Evolutionary conservation across 2,329 filamentous ascomycete species (phyloP).

Genomic region (Trichoderma simmonsii): DNA sequence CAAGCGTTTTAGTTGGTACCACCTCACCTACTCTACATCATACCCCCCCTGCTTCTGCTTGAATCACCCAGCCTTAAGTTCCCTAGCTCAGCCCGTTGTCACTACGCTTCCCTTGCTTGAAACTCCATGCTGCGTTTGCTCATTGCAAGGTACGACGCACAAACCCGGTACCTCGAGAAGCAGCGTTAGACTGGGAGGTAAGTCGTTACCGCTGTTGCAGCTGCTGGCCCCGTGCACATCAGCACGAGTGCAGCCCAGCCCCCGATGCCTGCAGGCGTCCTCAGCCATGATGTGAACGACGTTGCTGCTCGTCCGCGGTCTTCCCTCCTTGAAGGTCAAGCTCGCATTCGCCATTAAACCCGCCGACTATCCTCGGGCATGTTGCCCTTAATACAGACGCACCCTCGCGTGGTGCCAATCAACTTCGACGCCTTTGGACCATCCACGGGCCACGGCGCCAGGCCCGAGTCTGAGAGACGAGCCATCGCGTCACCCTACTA

Average conservation of each 20-base stretch:
- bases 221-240: slow-evolving; percentile 25
- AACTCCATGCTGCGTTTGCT: slow-evolving; percentile 10
- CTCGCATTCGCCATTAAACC: slow-evolving; percentile 18
- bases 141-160: slow-evolving; percentile 7
- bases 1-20: neutral
- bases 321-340: slow-evolving; percentile 20
- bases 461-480: slow-evolving; percentile 28
- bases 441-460: slow-evolving; percentile 22
- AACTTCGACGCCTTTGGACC: slow-evolving; percentile 37
- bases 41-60: neutral
- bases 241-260: slow-evolving; percentile 25
- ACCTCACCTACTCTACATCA: neutral
- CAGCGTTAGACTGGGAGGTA: slow-evolving; percentile 6
- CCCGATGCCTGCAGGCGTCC: slow-evolving; percentile 42
- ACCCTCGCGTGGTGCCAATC: slow-evolving; percentile 47
- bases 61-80: slow-evolving; percentile 10
- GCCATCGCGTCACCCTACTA: slow-evolving; percentile 24
- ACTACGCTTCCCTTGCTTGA: slow-evolving; percentile 5
- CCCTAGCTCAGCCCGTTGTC: slow-evolving; percentile 16
- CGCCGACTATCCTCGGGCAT: slow-evolving; percentile 33
- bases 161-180: slow-evolving; percentile 5
- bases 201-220: slow-evolving; percentile 21
- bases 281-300: slow-evolving; percentile 42
- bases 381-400: slow-evolving; percentile 52
- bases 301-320: slow-evolving; percentile 28